These are phyloP conservation scores for Mortierella polycephala DNA, from an alignment of 371 early-diverging fungal species.

Conservation along the genomic window DNA sequence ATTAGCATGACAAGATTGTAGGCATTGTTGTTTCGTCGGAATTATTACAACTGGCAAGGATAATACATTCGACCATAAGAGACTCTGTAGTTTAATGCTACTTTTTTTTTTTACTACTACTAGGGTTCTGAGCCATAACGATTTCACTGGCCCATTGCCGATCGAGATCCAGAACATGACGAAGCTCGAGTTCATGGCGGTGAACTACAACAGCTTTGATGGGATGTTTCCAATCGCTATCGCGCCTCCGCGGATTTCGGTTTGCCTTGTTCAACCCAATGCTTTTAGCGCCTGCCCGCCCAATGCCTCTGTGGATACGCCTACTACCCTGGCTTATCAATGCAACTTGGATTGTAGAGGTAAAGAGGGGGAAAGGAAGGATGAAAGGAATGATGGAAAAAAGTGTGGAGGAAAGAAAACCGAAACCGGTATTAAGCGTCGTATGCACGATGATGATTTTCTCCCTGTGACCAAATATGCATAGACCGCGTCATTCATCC, in stretches of 20 bases:
- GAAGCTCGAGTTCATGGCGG: constrained; percentile 55
- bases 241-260: constrained; percentile 59
- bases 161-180: constrained; percentile 56
- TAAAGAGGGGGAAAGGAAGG: too few relatives aligned
- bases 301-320: constrained; percentile 52
- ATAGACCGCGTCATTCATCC: constrained; percentile 38
- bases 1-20: constrained; percentile 56
- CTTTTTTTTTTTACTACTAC: background rate
- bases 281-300: constrained; percentile 64
- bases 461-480: background rate
- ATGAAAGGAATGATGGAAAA: background rate
- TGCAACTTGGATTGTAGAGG: constrained; percentile 61
- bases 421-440: too few relatives aligned
- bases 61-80: background rate
- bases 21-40: constrained; percentile 8
- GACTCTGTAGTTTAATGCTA: background rate
- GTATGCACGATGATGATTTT: background rate
- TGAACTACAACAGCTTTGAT: constrained; percentile 64
- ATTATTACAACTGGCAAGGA: too few relatives aligned
- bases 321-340: constrained; percentile 62
- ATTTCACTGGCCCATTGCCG: constrained; percentile 58
- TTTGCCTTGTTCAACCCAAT: constrained; percentile 64
- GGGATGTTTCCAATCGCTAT: constrained; percentile 60
- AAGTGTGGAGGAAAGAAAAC: background rate
- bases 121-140: constrained; percentile 63